Evolutionary conservation across 2,329 filamentous ascomycete genomes (phyloP), one percentile per base, ranked within the genome.

Genomic region (Grosmannia clavigera): DNA sequence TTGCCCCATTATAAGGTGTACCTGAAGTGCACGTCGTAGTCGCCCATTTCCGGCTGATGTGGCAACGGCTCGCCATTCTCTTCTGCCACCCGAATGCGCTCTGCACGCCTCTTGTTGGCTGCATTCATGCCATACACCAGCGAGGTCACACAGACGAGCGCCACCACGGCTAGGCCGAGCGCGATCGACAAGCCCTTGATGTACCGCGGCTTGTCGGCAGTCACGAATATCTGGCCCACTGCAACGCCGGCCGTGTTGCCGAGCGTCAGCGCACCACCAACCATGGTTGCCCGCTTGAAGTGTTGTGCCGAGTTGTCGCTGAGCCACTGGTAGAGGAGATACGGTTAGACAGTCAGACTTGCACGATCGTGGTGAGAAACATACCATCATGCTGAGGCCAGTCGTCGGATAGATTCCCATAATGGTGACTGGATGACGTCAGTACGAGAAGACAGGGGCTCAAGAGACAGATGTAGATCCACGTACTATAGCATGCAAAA

Each of bases 261-360:
- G 3, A 61, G 40, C 3, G 52, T 78, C 27, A 59, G 38, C 9
- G 58, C 14, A 11, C 27, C 27, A n/a, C 58, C 58, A 5, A 59
- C 25, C 4, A 72, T 76, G 0, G 77, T 71, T 0, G 77, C 76
- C n/a, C 77, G 72, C 35, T 76, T 73, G 66, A 76, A 78, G 51
- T 79, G 76, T 2, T 72, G 73, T 3, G 75, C 74, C 1, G 74
- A 68, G 40, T 78, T 79, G 53, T 76, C 76, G 22, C 75, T 76
- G 3, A 79, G 65, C 77, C 77, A 79, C 57, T 58, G 31, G 5
- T n/a, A 7, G 19, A 35, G 29, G 14, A n/a, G 25, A 16, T 40
- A 16, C 11, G 7, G 25, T 48, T 48, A 50, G 55, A 25, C 4
- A 5, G 12, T 9, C 11, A 27, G 6, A 27, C n/a, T 35, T n/a